Base-by-base conservation (phyloP, 805 yeast genomes). In the Ogataea haglerorum region DNA sequence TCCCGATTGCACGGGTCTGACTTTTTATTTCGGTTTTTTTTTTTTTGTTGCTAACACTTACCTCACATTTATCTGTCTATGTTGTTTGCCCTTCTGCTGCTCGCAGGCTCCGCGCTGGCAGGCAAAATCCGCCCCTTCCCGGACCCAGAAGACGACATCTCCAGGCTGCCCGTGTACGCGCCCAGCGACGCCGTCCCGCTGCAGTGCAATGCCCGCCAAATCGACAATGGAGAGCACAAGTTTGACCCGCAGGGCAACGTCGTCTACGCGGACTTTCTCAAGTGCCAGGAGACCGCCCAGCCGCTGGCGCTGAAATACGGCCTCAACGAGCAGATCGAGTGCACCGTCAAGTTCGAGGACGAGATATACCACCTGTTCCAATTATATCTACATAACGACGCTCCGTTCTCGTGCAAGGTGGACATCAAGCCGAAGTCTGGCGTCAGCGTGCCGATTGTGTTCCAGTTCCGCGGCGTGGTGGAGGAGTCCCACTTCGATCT, bases 151-250 rank as follows among this genome's bases (percentile, higher is more conserved):
- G 22, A 49, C 10, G 54, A 51, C 14, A 23, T 49, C 4, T 23
- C 40, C 3, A 44, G 42, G 3, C 47, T 44, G 27, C 39, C 43
- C 10, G 30, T 51, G 2, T 60, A 58, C 53, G 32, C 49, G 4
- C 17, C 22, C 1, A 72, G 73, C 4, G 75, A 77, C 35, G 61
- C 56, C 6, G 57, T 82, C 10, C 61, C 70, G 31, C 52, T 82
- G 36, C 75, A 73, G 49, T 85, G 93, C 58, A 83, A 80, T 45
- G 60, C 74, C 36, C 68, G 93, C 53, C 75, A 81, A 48, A 84
- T 85, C 38, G 86, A 82, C 49, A 76, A 70, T 46, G 93, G 93
- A 40, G 91, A 85, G 57, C 91, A 85, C 64, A 69, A 75, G 43
- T 80, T 80, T 47, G 88, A 82, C 54, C 69, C 68, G n/a, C 63